Evolutionary conservation across 176 grass and related monocot genomes (phyloP).

Genomic region (Paspalum vaginatum): DNA sequence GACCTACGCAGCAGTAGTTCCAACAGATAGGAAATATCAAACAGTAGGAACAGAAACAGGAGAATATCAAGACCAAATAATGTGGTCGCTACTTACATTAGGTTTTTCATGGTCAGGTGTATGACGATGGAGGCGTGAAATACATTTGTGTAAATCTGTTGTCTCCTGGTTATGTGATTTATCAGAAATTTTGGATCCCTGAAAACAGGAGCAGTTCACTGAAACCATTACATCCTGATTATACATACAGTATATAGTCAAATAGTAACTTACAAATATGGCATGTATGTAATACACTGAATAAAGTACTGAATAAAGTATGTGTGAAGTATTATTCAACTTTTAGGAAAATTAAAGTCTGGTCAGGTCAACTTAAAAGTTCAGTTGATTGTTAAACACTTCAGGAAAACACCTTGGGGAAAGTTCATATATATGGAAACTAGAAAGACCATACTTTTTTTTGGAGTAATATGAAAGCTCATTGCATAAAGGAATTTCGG

Average conservation of each 20-base stretch:
- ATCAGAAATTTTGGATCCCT: slow-evolving; percentile 74
- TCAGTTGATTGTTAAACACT: neutral
- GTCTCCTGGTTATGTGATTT: slow-evolving; percentile 77
- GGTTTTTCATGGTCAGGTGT: slow-evolving; percentile 51
- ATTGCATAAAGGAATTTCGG: neutral
- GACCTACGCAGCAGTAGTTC: too few species aligned
- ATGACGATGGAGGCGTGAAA: slow-evolving; percentile 52
- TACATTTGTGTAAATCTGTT: slow-evolving; percentile 78
- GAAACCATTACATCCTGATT: slow-evolving; percentile 17
- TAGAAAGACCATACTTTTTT: neutral
- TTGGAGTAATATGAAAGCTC: neutral
- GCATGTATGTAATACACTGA: neutral
- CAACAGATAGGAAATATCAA: too few species aligned
- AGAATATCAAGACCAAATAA: neutral
- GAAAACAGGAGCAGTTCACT: slow-evolving; percentile 16
- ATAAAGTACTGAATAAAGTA: neutral
- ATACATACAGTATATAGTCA: slow-evolving; percentile 6
- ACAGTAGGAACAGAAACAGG: neutral
- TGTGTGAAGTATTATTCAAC: neutral
- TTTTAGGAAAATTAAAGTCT: neutral
- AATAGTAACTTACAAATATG: neutral
- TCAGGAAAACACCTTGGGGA: neutral
- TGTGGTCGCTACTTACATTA: slow-evolving; percentile 52
- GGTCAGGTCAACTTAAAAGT: neutral
- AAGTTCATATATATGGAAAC: neutral